These are phyloP conservation scores for Lyophyllum decastes DNA, from an alignment of 768 basidiomycete species.

Conservation along the genomic window DNA sequence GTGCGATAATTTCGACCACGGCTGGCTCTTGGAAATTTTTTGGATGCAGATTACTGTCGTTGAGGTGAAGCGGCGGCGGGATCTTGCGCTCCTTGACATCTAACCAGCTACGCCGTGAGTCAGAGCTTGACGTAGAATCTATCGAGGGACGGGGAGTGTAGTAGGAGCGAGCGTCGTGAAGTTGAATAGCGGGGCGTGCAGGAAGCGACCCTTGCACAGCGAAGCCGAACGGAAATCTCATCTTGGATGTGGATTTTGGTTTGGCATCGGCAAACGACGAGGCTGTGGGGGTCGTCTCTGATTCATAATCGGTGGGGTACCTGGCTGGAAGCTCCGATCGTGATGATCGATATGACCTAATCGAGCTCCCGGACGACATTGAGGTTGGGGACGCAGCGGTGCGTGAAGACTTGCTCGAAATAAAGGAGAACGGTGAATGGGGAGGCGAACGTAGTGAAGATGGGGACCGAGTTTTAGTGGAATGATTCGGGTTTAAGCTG, in stretches of 20 bases:
- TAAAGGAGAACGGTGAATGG: not conserved
- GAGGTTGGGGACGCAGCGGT: not conserved
- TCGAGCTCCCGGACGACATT: slow-evolving; percentile 1
- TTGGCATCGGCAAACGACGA: not conserved
- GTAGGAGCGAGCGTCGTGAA: not conserved
- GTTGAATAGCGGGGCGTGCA: not conserved
- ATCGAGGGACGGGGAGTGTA: slow-evolving; percentile 6
- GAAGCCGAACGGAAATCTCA: not conserved
- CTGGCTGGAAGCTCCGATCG: not conserved
- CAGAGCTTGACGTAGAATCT: not conserved
- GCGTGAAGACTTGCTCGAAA: not conserved
- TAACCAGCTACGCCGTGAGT: not conserved
- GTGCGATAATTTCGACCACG: slow-evolving; percentile 11
- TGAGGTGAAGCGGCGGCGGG: slow-evolving; percentile 9
- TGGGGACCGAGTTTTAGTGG: not conserved
- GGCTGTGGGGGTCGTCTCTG: not conserved
- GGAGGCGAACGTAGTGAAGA: not conserved
- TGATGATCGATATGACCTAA: not conserved
- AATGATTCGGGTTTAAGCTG: slow-evolving; percentile 3
- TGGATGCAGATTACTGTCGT: slow-evolving; percentile 12
- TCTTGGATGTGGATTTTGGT: not conserved
- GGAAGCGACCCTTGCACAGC: not conserved
- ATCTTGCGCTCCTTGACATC: slow-evolving; percentile 9
- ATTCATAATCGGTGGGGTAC: not conserved
- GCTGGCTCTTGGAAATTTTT: not conserved